Base-by-base conservation (phyloP, 768 basidiomycete species). In the Tricholoma saponaceum region DNA sequence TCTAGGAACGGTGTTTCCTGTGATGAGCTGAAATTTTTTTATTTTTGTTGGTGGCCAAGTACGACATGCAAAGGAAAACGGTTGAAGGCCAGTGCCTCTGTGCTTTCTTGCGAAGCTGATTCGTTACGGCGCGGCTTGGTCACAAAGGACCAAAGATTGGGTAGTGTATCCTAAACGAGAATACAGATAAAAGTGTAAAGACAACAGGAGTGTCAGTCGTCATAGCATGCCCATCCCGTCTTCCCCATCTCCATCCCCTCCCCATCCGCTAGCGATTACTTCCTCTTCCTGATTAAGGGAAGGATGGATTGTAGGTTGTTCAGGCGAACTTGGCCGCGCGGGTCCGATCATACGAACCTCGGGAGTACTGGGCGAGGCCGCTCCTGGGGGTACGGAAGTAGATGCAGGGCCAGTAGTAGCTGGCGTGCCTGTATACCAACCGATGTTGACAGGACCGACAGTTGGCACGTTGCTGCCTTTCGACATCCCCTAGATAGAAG, bases 181-280 rank as follows among this genome's bases (percentile, higher is more conserved):
- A 50, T 50, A 50, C 28, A 18, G 7, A 30, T 26, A 26, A 47
- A 23, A 46, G 44, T 22, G 26, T 20, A 43, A 25, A 46, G 1
- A 10, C 44, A 46, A 25, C 2, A 4, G n/a, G 16, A 50, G 9
- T 9, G 7, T 41, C 52, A 43, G 25, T 54, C 39, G 37, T 72
- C 65, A 79, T 46, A 84, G 65, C 81, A 90, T 84, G 39, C 88
- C 87, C 86, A 90, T 90, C 46, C 83, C 85, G 65, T 90, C 86
- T 62, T 83, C 87, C 54, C 82, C 87, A 52, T 85, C 83, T 41
- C 77, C 83, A 23, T 80, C 81, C 53, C 78, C 84, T n/a, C 87
- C 89, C 88, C 89, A 90, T 22, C 88, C 86, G 62, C 80, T 85
- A 4, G 83, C 83, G 5, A 83, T 76, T 5, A 80, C 66, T 66